Base-by-base conservation (phyloP, 345 rosid genomes). In the Euphorbia peplus region DNA sequence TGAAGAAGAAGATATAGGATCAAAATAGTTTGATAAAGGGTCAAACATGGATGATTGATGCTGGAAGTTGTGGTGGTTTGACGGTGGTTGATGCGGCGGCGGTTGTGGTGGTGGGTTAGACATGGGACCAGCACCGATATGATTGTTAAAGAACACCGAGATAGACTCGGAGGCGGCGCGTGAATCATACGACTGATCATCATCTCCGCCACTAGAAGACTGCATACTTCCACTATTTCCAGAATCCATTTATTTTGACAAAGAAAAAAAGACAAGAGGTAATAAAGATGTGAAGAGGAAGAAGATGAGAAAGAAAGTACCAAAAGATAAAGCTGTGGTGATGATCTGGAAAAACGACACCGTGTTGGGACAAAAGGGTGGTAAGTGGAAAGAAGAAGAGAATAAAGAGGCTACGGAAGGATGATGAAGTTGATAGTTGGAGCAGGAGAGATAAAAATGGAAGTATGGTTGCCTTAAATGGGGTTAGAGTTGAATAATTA, bases 121-220 rank as follows among this genome's bases (percentile, higher is more conserved):
- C 76, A 68, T 55, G 62, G 70, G 76, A 50, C 70, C 69, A 32
- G 51, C 70, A 73, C 67, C 73, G 41, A 26, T 63, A 39, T 65
- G 56, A 57, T 70, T 76, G 78, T 75, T 81, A 50, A 86, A 76
- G 53, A 86, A 80, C 69, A 86, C 76, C 10, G 89, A 75, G 63
- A 88, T 75, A 16, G 89, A 79, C 26, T 82, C 90, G 25, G 84
- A 79, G 25, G 81, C 90, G 25, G 84, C 85, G 78, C 87, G 90
- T 78, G 96, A 86, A 67, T 90, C 93, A 54, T 83, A 86, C 76
- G n/a, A n/a, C n/a, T n/a, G n/a, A n/a, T 92, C 96, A 6, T 88
- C 95, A 63, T 85, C 95, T 14, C 83, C 88, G 7, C 89, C 92
- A 66, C 90, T 87, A 14, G 98, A 90, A 26, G 96, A 90, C 70